Percentiles rank a stretch among this genome's conserved stretches.
phyloP scores from a whole-genome alignment of 2,329 filamentous ascomycete genomes.

The Aspergillus chevalieri region DNA sequence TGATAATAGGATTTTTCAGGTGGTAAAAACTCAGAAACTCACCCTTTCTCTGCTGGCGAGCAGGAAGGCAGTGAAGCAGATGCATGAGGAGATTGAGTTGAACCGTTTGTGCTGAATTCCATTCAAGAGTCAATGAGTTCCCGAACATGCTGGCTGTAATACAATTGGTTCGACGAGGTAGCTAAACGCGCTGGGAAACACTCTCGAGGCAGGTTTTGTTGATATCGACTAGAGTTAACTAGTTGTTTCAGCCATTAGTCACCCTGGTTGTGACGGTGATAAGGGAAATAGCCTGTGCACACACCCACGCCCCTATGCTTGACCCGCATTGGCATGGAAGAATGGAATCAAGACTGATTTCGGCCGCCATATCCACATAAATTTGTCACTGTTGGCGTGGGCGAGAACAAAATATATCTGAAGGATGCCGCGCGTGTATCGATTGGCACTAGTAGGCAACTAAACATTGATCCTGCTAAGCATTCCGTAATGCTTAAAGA shows the following conservation, averaged over 20 bases:
- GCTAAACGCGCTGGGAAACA: background rate
- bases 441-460: background rate
- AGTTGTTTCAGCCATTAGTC: background rate
- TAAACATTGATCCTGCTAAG: too few relatives aligned
- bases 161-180: background rate
- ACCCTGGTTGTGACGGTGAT: background rate
- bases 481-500: too few relatives aligned
- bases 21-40: conserved; percentile 25
- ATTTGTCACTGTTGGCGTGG: conserved; percentile 12
- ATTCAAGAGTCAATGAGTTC: conserved; percentile 14
- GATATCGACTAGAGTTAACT: conserved; percentile 20
- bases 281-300: conserved; percentile 24
- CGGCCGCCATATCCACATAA: conserved; percentile 21
- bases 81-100: conserved; percentile 42
- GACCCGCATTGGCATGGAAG: conserved; percentile 16
- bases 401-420: background rate
- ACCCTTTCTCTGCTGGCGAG: conserved; percentile 20
- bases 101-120: conserved; percentile 24
- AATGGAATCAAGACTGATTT: conserved; percentile 14
- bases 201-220: conserved; percentile 23
- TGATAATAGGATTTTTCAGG: conserved; percentile 28
- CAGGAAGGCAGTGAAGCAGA: conserved; percentile 39
- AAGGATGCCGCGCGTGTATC: background rate
- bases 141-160: conserved; percentile 14
- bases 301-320: conserved; percentile 25